Base-by-base conservation (phyloP, 2,329 filamentous ascomycete species). In the Botrytis tulipae region DNA sequence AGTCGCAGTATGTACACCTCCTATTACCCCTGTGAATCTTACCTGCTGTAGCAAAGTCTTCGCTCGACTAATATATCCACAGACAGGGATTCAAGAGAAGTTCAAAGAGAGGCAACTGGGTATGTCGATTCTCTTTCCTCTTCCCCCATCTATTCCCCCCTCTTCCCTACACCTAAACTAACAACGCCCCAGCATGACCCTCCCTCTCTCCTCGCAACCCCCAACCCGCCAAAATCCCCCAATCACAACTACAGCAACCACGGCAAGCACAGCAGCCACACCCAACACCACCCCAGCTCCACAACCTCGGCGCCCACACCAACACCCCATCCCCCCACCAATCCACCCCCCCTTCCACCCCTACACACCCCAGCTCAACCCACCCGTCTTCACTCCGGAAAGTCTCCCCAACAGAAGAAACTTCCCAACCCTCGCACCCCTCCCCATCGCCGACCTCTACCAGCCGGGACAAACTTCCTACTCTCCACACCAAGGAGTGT, bases 401-500 rank as follows among this genome's bases (percentile, higher is more conserved):
- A 29, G 2, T 14, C n/a, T 54, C 4, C 16, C 16, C 51, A 2
- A 3, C 12, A 16, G n/a, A 18, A 54, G 51, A 54, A 54, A 29
- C 51, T 14, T 29, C 51, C n/a, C n/a, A 7, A 14, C 25, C 51
- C n/a, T 7, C n/a, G 29, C 51, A 7, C 6, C 51, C 3, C n/a
- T 54, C n/a, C n/a, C 51, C 25, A 54, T 54, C n/a, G 25, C 51
- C 3, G 12, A n/a, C 6, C 25, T 51, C 2, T 6, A 51, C 48
- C 48, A 51, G 12, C 48, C 48, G 4, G 25, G 48, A 51, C 4
- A 1, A n/a, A 6, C 25, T 25, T n/a, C 48, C 4, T 14, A 5
- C 10, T 5, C 25, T n/a, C 4, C 48, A 2, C 48, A 51, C 2
- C 10, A 3, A 51, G 48, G 48, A n/a, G 3, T n/a, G 0, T 3